Percentiles rank a stretch among this genome's conserved stretches.
phyloP scores from a whole-genome alignment of 345 rosid genomes.

The Pseudoturritis turrita region DNA sequence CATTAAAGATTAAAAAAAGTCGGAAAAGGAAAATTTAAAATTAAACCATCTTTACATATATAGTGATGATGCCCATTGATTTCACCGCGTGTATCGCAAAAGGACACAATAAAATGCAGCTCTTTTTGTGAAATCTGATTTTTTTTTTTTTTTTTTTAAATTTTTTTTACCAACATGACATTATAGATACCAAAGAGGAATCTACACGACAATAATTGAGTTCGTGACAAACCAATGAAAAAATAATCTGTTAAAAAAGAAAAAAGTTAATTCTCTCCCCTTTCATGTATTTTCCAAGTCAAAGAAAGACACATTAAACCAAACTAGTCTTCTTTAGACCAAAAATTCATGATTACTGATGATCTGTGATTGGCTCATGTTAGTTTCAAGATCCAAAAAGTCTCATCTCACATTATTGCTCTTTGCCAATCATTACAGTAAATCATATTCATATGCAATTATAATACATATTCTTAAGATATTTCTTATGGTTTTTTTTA shows the following conservation, averaged over 20 bases:
- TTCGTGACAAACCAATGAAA: slow-evolving; percentile 12
- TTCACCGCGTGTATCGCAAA: no score
- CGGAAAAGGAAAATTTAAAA: no score
- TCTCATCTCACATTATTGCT: slow-evolving; percentile 15
- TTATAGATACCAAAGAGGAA: not conserved
- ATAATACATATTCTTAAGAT: slow-evolving; percentile 4
- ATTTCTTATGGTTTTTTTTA: not conserved
- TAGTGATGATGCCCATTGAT: no score
- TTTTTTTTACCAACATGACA: not conserved
- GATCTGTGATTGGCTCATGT: slow-evolving; percentile 8
- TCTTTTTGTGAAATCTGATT: no score
- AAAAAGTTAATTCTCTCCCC: not conserved
- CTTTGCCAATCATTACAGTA: slow-evolving; percentile 12
- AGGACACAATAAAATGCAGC: no score
- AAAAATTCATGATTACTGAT: slow-evolving; percentile 1
- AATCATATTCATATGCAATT: not conserved
- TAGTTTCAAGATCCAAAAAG: slow-evolving; percentile 19
- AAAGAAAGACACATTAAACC: slow-evolving; percentile 10
- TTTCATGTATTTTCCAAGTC: slow-evolving; percentile 1
- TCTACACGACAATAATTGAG: not conserved
- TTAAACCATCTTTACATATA: no score
- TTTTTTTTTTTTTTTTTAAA: no score
- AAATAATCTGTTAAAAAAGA: not conserved
- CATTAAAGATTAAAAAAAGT: no score
- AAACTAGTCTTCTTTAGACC: not conserved